Conservation (phyloP, 2,329 filamentous ascomycete species). For the Claviceps fusiformis region DNA sequence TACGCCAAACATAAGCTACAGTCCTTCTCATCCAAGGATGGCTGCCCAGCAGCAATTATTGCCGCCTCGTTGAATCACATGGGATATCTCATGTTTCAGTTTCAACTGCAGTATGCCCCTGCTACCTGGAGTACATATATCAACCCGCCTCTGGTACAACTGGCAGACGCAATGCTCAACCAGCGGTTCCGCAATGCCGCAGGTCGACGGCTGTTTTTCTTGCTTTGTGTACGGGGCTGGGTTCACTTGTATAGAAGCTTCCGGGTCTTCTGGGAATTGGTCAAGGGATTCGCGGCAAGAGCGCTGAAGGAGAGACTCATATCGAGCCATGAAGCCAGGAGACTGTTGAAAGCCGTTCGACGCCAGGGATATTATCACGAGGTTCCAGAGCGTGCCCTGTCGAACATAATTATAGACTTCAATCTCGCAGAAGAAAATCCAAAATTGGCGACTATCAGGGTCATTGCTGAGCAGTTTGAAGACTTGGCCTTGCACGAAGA, state of each 20-base stretch:
- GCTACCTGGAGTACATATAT: not conserved
- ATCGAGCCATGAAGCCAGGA: not conserved
- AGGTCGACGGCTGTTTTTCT: not conserved
- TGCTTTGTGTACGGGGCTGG: not conserved
- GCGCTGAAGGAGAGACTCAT: not conserved
- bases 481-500: not conserved
- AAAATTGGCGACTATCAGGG: not conserved
- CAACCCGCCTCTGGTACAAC: not conserved
- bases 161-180: not conserved
- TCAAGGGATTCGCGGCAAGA: not conserved
- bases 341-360: not conserved
- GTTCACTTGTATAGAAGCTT: not conserved
- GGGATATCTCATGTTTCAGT: not conserved
- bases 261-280: not conserved
- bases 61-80: not conserved
- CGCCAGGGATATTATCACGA: not conserved
- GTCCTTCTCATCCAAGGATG: not conserved
- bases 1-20: not conserved
- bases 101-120: not conserved
- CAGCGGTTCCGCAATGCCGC: not conserved
- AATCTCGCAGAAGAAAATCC: not conserved
- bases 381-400: not conserved
- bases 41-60: not conserved
- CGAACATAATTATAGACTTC: not conserved
- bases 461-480: not conserved